phyloP scores from a whole-genome alignment of 192 early-diverging fungal species.

The Coemansia sp. region DNA sequence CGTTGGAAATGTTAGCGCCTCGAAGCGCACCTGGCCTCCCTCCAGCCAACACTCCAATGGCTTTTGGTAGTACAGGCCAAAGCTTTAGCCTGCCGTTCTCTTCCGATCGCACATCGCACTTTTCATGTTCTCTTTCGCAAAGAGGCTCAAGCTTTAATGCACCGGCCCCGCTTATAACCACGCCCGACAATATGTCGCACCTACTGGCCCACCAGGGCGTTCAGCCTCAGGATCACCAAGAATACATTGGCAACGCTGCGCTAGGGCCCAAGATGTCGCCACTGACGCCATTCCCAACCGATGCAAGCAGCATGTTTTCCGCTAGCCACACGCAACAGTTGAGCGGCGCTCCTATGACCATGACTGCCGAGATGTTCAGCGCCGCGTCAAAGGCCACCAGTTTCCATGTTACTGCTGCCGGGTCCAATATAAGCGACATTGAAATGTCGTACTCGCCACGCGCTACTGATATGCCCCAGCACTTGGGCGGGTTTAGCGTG shows the following conservation, averaged over 20 bases:
- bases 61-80: neutral
- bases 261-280: neutral
- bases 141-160: neutral
- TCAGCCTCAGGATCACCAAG: constrained; percentile 4
- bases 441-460: neutral
- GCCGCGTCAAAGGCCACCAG: neutral
- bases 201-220: constrained; percentile 15
- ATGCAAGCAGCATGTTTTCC: neutral
- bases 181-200: constrained; percentile 20
- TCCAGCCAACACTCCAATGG: neutral
- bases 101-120: neutral
- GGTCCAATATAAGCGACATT: neutral
- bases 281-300: neutral
- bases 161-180: constrained; percentile 10
- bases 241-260: neutral
- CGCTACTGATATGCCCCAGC: neutral
- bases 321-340: neutral
- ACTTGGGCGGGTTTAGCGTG: neutral
- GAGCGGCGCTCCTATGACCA: neutral
- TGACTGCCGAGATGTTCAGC: neutral
- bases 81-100: neutral
- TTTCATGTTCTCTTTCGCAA: neutral
- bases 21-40: neutral
- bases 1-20: neutral
- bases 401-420: neutral